These are phyloP conservation scores for Pezicula neosporulosa DNA, from an alignment of 2,329 filamentous ascomycete genomes.

Conservation along the genomic window DNA sequence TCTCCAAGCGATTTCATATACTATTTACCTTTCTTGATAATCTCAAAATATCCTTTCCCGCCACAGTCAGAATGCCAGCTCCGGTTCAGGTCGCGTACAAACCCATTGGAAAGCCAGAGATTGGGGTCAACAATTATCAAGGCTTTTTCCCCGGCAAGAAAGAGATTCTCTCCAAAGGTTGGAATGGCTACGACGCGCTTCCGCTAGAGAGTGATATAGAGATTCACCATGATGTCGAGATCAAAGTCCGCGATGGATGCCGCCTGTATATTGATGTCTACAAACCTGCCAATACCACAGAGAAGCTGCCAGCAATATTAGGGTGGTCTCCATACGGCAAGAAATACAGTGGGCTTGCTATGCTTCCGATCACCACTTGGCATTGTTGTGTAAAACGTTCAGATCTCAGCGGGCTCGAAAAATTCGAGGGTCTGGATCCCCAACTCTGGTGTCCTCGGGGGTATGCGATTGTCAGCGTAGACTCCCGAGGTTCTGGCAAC, in stretches of 20 bases:
- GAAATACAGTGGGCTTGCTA: slow-evolving; percentile 12
- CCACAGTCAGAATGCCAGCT: neutral
- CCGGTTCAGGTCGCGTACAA: slow-evolving; percentile 2
- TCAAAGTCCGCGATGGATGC: slow-evolving; percentile 16
- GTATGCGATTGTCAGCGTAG: slow-evolving; percentile 22
- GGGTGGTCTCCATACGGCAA: slow-evolving; percentile 19
- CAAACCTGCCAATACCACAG: slow-evolving; percentile 7
- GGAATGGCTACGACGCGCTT: slow-evolving; percentile 1
- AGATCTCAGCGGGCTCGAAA: slow-evolving; percentile 13
- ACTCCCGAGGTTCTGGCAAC: slow-evolving; percentile 17
- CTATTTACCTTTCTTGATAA: too few species aligned
- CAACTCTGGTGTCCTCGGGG: slow-evolving; percentile 18
- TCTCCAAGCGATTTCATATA: too few species aligned
- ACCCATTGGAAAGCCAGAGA: neutral
- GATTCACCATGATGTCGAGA: slow-evolving; percentile 11
- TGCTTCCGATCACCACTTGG: slow-evolving; percentile 12
- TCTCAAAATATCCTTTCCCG: too few species aligned
- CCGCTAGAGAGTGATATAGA: neutral
- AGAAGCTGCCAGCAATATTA: slow-evolving; percentile 13
- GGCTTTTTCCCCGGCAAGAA: neutral
- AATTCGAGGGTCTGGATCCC: slow-evolving; percentile 21
- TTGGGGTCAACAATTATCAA: slow-evolving; percentile 3
- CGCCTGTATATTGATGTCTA: slow-evolving; percentile 17
- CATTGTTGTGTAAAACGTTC: neutral
- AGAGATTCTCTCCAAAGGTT: slow-evolving; percentile 3